Conservation (phyloP, 179 eudicot species). For the Nepenthes alata region DNA sequence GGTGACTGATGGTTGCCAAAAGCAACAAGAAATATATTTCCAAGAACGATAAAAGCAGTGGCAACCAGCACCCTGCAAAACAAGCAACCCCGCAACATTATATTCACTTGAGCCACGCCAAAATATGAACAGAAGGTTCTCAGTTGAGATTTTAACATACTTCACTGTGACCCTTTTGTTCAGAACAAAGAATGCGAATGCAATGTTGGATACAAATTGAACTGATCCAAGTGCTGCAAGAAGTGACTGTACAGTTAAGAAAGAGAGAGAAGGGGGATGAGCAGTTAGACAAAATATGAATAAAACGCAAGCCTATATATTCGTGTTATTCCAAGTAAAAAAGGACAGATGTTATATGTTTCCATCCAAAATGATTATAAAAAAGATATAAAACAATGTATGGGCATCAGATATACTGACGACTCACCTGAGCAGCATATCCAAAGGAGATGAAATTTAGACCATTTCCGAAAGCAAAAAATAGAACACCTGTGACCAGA, state of each 20-base stretch:
- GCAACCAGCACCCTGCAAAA: slow-evolving; percentile 69
- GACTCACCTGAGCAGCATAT: slow-evolving; percentile 96
- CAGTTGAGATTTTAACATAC: slow-evolving; percentile 32
- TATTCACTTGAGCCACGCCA: background rate
- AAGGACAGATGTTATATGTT: too few relatives aligned
- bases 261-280: slow-evolving; percentile 7
- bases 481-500: slow-evolving; percentile 54
- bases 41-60: slow-evolving; percentile 81
- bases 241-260: slow-evolving; percentile 52
- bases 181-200: slow-evolving; percentile 73
- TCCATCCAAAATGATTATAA: too few relatives aligned
- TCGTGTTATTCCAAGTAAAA: too few relatives aligned
- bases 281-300: too few relatives aligned
- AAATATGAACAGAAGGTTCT: slow-evolving; percentile 1
- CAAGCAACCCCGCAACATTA: background rate
- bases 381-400: too few relatives aligned
- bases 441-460: slow-evolving; percentile 91
- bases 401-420: too few relatives aligned
- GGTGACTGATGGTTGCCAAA: slow-evolving; percentile 98
- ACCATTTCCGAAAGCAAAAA: slow-evolving; percentile 88
- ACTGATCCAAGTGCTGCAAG: slow-evolving; percentile 97
- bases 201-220: slow-evolving; percentile 91
- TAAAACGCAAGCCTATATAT: too few relatives aligned
- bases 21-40: slow-evolving; percentile 89
- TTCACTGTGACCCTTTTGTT: slow-evolving; percentile 65